Base-by-base conservation (phyloP, 2,329 filamentous ascomycete genomes). In the Phialophora chinensis region DNA sequence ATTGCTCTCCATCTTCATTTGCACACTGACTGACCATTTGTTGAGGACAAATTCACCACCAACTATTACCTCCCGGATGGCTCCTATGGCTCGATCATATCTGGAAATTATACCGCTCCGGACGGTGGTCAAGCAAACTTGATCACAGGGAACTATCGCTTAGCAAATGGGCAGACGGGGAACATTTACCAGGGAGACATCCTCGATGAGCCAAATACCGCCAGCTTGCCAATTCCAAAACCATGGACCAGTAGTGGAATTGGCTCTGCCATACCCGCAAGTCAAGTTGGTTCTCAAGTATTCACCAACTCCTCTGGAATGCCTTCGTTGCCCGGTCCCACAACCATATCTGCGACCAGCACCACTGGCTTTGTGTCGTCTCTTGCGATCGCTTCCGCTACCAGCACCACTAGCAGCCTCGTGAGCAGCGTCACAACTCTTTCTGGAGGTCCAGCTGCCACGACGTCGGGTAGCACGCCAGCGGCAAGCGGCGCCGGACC, bases 21-120 rank as follows among this genome's bases (percentile, higher is more conserved):
- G 12, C 7, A 31, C 11, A 20, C 27, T 35, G 20, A 54, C 50
- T 23, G 38, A 53, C 53, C 1, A 35, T 31, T 35, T 63, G 27
- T 6, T 20, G 44, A 78, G 76, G 83, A 85, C 73, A 79, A 79
- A 62, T 85, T 82, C 74, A 85, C 83, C 4, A 85, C 83, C 20
- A 81, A 84, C 69, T 84, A 75, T 71, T 78, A 78, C 61, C 80
- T 85, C 57, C 73, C 79, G 2, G 82, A 83, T 65, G 79, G 78
- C 38, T 80, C 81, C 17, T 82, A 77, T 60, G 83, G 83, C 12
- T 81, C 79, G 2, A 74, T 84, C n/a, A 77, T 76, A 1, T 76
- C 75, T 0, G 83, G 82, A 12, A 69, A 78, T 17, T 84, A 83
- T 71, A 76, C 69, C n/a, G 78, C 78, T 5, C 57, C 72, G 2